These are phyloP conservation scores for Nothomitra cinnamomea DNA, from an alignment of 2,329 filamentous ascomycete genomes.

Conservation along the genomic window DNA sequence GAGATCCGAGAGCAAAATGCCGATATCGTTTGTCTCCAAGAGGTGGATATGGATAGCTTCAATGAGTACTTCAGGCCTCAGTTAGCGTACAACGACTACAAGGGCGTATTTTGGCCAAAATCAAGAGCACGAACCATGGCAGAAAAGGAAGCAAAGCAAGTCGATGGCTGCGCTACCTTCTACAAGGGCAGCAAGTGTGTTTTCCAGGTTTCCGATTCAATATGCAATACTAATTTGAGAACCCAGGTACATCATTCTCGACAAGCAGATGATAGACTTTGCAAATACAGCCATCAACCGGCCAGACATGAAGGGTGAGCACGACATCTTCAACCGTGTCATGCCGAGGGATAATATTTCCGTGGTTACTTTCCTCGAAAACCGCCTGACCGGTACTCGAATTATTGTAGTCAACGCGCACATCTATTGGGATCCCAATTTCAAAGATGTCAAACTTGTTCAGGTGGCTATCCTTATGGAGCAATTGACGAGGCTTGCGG, in stretches of 20 bases:
- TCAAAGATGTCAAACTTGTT: conserved; percentile 88
- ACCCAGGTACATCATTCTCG: conserved; percentile 57
- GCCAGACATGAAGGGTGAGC: conserved; percentile 91
- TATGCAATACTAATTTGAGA: not conserved
- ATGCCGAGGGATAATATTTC: conserved; percentile 98
- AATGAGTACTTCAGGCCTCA: conserved; percentile 81
- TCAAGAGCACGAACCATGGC: conserved; percentile 81
- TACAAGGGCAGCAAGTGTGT: conserved; percentile 71
- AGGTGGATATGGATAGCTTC: conserved; percentile 83
- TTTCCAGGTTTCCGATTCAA: not conserved
- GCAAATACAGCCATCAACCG: conserved; percentile 82
- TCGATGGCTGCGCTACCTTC: conserved; percentile 94
- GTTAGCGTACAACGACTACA: conserved; percentile 76
- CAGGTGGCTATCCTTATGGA: conserved; percentile 95
- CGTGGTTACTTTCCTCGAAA: conserved; percentile 82
- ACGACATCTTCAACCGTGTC: conserved; percentile 94
- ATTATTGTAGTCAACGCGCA: conserved; percentile 90
- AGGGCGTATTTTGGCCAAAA: conserved; percentile 84
- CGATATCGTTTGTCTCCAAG: conserved; percentile 85
- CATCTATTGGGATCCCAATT: conserved; percentile 82
- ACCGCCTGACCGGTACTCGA: conserved; percentile 72
- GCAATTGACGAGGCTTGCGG: conserved; percentile 67
- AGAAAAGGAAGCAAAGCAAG: conserved; percentile 71
- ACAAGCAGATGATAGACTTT: conserved; percentile 90
- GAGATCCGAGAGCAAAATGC: conserved; percentile 66